Percentiles rank a stretch among this genome's conserved stretches.
Evolutionary conservation across 768 basidiomycete species (phyloP).

Genomic region (Leucocoprinus sp.): DNA sequence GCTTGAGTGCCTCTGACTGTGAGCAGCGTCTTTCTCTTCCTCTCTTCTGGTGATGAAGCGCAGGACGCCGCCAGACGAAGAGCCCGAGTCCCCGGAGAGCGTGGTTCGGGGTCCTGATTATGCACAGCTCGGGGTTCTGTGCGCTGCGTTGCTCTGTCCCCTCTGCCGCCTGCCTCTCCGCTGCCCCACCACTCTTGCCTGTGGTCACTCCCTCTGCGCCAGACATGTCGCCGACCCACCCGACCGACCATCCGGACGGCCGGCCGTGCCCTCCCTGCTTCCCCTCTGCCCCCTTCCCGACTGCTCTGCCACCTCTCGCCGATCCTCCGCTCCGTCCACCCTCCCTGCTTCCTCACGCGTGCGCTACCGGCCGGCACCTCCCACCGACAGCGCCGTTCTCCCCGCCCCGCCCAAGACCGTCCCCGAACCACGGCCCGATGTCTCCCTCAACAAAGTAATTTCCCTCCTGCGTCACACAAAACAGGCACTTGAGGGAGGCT

Average conservation of each 20-base stretch:
- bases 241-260: background rate
- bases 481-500: slow-evolving; percentile 18
- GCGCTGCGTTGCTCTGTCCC: slow-evolving; percentile 43
- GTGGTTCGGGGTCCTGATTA: background rate
- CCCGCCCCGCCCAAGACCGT: slow-evolving; percentile 12
- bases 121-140: slow-evolving; percentile 9
- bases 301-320: slow-evolving; percentile 22
- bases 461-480: slow-evolving; percentile 27
- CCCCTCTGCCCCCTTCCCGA: slow-evolving; percentile 23
- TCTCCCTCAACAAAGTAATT: slow-evolving; percentile 51
- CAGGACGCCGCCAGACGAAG: slow-evolving; percentile 2
- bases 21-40: background rate
- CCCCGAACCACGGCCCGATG: slow-evolving; percentile 30
- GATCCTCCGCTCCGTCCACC: slow-evolving; percentile 18
- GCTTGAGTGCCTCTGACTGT: background rate
- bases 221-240: slow-evolving; percentile 32
- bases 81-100: background rate
- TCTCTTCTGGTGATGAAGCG: slow-evolving; percentile 6
- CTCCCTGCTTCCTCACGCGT: slow-evolving; percentile 34
- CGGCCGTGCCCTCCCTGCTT: background rate
- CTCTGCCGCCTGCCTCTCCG: slow-evolving; percentile 49
- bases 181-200: slow-evolving; percentile 63
- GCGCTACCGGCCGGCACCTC: slow-evolving; percentile 26
- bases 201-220: slow-evolving; percentile 79
- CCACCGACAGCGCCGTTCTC: slow-evolving; percentile 12